phyloP scores from a whole-genome alignment of 2,329 filamentous ascomycete genomes.

The Fusarium tjaetaba region DNA sequence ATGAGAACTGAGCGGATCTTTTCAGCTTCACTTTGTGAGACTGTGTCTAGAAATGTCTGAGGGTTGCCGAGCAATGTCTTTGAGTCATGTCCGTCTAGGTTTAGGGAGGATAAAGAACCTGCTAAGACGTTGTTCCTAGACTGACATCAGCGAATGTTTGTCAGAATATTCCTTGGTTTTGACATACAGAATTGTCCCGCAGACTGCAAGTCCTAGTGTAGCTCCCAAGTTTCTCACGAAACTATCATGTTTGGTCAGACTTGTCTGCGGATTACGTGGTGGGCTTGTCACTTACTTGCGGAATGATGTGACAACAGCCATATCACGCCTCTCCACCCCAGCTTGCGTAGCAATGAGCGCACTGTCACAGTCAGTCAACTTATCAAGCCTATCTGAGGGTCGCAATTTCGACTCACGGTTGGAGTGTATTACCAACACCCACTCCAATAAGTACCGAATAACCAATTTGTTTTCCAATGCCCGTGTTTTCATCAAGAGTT shows the following conservation, averaged over 20 bases:
- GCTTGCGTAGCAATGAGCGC: constrained; percentile 65
- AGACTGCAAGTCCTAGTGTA: constrained; percentile 53
- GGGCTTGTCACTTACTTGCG: constrained; percentile 48
- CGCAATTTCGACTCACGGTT: constrained; percentile 50
- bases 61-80: constrained; percentile 49
- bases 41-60: constrained; percentile 44
- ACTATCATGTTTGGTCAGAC: constrained; percentile 28
- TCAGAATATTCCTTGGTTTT: fast-evolving
- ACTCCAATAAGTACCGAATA: constrained; percentile 63
- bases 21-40: constrained; percentile 45
- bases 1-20: constrained; percentile 46
- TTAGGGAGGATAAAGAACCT: constrained; percentile 42
- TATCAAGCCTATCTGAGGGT: not conserved
- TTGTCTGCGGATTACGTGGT: not conserved
- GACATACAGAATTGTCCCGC: constrained; percentile 52
- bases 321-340: constrained; percentile 60
- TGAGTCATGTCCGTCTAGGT: constrained; percentile 32
- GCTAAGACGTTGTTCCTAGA: constrained; percentile 52
- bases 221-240: constrained; percentile 54
- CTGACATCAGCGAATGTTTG: not conserved
- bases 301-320: constrained; percentile 57
- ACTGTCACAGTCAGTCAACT: constrained; percentile 38
- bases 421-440: constrained; percentile 62
- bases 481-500: constrained; percentile 58
- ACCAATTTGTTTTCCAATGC: constrained; percentile 63